A percentile compares a stretch with the other conserved stretches of the same genome.
Conservation (phyloP, 345 rosid species). For the Reutealis trisperma region DNA sequence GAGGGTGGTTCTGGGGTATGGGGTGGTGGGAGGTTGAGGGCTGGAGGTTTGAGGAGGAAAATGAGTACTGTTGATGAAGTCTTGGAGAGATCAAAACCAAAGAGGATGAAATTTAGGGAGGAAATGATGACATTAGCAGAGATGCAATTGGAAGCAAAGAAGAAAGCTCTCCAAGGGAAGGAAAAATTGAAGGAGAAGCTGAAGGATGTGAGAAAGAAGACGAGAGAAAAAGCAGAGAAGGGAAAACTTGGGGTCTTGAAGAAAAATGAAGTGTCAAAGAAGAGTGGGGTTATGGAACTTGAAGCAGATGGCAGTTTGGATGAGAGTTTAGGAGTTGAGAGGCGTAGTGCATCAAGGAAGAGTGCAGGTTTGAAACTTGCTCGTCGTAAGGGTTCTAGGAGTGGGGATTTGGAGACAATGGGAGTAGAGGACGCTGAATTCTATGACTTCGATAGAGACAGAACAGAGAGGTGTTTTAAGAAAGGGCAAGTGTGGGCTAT, state of each 20-base stretch:
- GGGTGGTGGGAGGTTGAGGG: constrained; percentile 45
- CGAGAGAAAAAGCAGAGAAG: constrained; percentile 18
- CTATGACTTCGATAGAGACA: constrained; percentile 63
- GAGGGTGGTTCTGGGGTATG: constrained; percentile 20
- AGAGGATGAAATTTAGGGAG: constrained; percentile 37
- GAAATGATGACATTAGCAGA: constrained; percentile 77
- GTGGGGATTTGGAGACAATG: constrained; percentile 31
- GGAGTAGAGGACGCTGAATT: constrained; percentile 53
- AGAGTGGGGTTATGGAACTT: constrained; percentile 23
- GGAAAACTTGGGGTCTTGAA: constrained; percentile 20
- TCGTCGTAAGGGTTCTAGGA: constrained; percentile 21
- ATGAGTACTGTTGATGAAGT: constrained; percentile 38
- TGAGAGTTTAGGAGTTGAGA: constrained; percentile 30
- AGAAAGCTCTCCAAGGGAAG: constrained; percentile 37
- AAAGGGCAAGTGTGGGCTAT: constrained; percentile 89
- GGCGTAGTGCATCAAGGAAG: constrained; percentile 24
- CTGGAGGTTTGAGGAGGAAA: constrained; percentile 35
- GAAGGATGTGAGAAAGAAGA: constrained; percentile 5
- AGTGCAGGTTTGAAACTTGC: constrained; percentile 15
- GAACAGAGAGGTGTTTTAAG: constrained; percentile 60
- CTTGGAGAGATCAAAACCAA: constrained; percentile 35
- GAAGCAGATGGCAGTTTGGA: constrained; percentile 26
- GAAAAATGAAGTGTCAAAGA: constrained; percentile 26
- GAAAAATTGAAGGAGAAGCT: constrained; percentile 30
- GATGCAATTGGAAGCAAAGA: constrained; percentile 56